These are phyloP conservation scores for Sugiyamaella smithiae DNA, from an alignment of 805 yeast species.

Conservation along the genomic window DNA sequence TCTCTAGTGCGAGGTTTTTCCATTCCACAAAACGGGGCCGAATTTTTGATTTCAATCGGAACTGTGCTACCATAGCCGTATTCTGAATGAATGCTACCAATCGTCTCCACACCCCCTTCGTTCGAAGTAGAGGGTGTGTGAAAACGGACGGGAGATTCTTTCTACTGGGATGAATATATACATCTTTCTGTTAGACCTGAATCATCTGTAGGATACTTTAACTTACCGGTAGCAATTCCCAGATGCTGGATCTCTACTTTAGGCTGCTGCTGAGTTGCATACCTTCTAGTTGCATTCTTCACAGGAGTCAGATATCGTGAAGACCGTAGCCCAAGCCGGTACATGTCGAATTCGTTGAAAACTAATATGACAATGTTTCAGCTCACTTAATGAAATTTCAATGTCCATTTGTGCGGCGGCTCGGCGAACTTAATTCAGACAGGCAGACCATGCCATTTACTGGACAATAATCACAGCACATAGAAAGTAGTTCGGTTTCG, in stretches of 20 bases:
- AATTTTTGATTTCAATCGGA: slow-evolving; percentile 64
- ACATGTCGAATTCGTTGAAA: too few relatives aligned
- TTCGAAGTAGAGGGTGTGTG: slow-evolving; percentile 41
- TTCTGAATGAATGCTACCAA: slow-evolving; percentile 63
- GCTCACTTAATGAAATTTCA: too few relatives aligned
- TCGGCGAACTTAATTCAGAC: too few relatives aligned
- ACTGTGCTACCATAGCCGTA: slow-evolving; percentile 57
- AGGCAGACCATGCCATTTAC: too few relatives aligned
- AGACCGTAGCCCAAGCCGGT: too few relatives aligned
- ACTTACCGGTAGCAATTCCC: slow-evolving; percentile 20
- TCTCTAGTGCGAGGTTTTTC: slow-evolving; percentile 82
- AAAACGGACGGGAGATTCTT: slow-evolving; percentile 44
- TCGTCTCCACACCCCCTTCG: slow-evolving; percentile 54
- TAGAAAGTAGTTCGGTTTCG: too few relatives aligned
- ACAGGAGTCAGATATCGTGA: too few relatives aligned
- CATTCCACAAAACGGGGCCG: slow-evolving; percentile 70
- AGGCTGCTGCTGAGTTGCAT: neutral
- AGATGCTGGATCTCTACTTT: slow-evolving; percentile 20
- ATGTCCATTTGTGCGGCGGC: too few relatives aligned
- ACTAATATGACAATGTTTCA: too few relatives aligned
- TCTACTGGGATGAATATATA: slow-evolving; percentile 52
- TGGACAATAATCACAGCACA: too few relatives aligned
- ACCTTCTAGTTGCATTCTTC: neutral
- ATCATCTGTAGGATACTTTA: too few relatives aligned
- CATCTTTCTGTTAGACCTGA: slow-evolving; percentile 28